phyloP scores from a whole-genome alignment of 495 filamentous ascomycete genomes.

The Podospora pseudopauciseta region DNA sequence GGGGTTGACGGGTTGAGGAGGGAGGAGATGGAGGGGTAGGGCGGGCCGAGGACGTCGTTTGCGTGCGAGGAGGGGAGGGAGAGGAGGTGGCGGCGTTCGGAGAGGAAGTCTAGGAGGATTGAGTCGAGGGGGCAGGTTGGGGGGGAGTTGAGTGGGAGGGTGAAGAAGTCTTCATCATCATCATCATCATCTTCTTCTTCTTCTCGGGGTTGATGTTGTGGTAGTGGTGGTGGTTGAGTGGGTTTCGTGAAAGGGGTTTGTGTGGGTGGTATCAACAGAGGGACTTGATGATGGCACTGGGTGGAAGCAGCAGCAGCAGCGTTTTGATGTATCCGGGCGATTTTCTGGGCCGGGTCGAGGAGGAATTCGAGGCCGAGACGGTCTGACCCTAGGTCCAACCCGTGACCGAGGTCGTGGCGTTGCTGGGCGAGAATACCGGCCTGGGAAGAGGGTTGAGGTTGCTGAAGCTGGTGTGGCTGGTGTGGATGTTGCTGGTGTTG shows the following conservation, averaged over 20 bases:
- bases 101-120: conserved; percentile 72
- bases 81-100: conserved; percentile 60
- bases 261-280: conserved; percentile 4
- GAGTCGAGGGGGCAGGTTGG: conserved; percentile 70
- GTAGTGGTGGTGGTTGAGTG: conserved; percentile 3
- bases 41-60: conserved; percentile 61
- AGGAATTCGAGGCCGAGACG: conserved; percentile 67
- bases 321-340: conserved; percentile 36
- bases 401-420: conserved; percentile 52
- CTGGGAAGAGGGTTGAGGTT: conserved; percentile 21
- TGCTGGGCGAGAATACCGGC: conserved; percentile 45
- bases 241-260: not conserved
- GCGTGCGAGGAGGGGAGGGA: conserved; percentile 56
- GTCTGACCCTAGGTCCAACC: conserved; percentile 56
- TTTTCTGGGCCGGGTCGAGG: conserved; percentile 46
- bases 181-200: not conserved
- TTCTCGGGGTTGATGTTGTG: not conserved
- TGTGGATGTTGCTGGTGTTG: conserved; percentile 21
- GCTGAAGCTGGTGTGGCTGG: conserved; percentile 17
- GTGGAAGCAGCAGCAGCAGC: conserved; percentile 34
- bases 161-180: conserved; percentile 21
- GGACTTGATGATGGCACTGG: conserved; percentile 36
- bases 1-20: conserved; percentile 64
- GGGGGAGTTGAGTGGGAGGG: conserved; percentile 55
- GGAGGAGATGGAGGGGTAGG: conserved; percentile 71